phyloP scores from a whole-genome alignment of 768 basidiomycete species.

The Pseudohyphozyma bogoriensis region DNA sequence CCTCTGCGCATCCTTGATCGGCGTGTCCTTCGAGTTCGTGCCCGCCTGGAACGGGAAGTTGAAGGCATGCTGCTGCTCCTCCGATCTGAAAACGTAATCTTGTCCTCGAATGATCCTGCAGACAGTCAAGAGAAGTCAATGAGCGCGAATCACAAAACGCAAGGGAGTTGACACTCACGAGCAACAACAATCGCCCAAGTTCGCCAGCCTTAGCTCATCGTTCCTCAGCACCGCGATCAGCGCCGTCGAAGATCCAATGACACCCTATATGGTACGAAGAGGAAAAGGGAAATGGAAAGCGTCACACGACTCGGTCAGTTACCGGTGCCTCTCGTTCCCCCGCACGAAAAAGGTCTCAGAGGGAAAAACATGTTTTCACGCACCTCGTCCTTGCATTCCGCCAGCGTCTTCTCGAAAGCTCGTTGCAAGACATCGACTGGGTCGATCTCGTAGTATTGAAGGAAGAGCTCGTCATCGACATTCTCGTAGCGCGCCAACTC shows the following conservation, averaged over 20 bases:
- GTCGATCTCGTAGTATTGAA: conserved; percentile 38
- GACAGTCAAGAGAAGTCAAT: not conserved
- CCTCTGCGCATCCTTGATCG: conserved; percentile 54
- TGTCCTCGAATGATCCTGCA: conserved; percentile 61
- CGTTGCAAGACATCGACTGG: conserved; percentile 44
- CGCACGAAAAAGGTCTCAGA: too few relatives aligned
- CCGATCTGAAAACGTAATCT: conserved; percentile 69
- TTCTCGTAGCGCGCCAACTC: conserved; percentile 32
- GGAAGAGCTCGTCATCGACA: conserved; percentile 69
- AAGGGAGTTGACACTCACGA: not conserved
- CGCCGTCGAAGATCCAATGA: conserved; percentile 43
- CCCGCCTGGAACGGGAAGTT: conserved; percentile 60
- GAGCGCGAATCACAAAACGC: not conserved
- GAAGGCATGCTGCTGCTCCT: conserved; percentile 88
- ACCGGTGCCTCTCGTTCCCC: too few relatives aligned
- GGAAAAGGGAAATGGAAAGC: too few relatives aligned
- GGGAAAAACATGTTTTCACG: too few relatives aligned
- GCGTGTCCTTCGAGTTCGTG: conserved; percentile 52
- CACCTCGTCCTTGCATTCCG: conserved; percentile 38
- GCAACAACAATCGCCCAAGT: conserved; percentile 69
- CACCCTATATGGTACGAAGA: conserved; percentile 42
- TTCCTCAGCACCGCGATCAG: conserved; percentile 40
- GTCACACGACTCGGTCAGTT: conserved; percentile 27
- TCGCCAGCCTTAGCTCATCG: conserved; percentile 67
- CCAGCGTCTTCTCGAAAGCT: conserved; percentile 44